phyloP scores from a whole-genome alignment of 1,284 basidiomycete species.

The Sporisorium exsertum region DNA sequence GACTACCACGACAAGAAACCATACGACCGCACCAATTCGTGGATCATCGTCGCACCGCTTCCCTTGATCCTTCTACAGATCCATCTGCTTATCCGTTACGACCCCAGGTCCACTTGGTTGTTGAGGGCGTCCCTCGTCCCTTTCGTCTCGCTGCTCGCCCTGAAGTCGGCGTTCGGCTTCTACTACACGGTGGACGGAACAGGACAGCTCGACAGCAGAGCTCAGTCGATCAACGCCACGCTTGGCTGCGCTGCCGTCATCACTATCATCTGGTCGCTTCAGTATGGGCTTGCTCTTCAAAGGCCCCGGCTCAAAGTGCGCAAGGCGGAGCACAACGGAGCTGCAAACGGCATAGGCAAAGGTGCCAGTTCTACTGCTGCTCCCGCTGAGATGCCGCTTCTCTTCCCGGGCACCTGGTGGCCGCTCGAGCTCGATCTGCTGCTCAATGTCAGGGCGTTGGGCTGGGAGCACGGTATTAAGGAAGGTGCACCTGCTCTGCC shows the following conservation, averaged over 20 bases:
- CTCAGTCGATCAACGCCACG: constrained; percentile 28
- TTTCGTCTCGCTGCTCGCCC: constrained; percentile 18
- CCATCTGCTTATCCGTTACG: constrained; percentile 36
- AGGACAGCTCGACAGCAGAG: constrained; percentile 27
- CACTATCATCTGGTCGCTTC: constrained; percentile 11
- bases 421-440: constrained; percentile 46
- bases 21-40: constrained; percentile 13
- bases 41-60: constrained; percentile 11
- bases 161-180: constrained; percentile 20
- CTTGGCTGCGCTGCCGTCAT: constrained; percentile 22
- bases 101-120: constrained; percentile 16
- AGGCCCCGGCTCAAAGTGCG: constrained; percentile 24
- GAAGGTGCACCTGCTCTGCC: constrained; percentile 23
- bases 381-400: constrained; percentile 19
- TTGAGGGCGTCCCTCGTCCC: constrained; percentile 29
- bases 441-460: constrained; percentile 37
- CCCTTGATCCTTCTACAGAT: constrained; percentile 30
- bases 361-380: neutral
- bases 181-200: constrained; percentile 19
- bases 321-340: neutral
- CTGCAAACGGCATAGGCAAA: neutral
- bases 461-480: constrained; percentile 49
- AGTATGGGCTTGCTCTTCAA: constrained; percentile 16
- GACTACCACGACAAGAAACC: constrained; percentile 34
- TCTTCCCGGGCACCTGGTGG: constrained; percentile 33